Percentiles rank a stretch among this genome's conserved stretches.
These are phyloP conservation scores for Solanum lycopersicoides DNA, from an alignment of 257 asterid species.

Conservation along the genomic window DNA sequence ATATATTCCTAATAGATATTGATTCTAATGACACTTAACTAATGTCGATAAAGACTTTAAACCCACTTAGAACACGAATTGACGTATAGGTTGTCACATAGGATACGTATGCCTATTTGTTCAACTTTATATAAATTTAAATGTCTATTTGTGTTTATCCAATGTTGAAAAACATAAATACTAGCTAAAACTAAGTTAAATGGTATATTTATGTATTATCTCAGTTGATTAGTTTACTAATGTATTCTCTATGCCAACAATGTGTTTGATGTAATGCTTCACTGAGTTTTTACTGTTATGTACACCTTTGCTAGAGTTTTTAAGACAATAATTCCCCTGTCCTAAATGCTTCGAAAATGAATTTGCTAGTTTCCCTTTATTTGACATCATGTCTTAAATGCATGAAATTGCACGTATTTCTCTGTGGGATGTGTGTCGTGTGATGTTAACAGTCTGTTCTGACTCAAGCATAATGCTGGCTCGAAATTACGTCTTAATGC, in stretches of 20 bases:
- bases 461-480: background rate
- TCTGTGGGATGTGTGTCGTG: background rate
- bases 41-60: no score
- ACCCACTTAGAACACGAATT: no score
- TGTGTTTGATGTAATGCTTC: background rate
- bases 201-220: no score
- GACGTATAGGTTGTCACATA: no score
- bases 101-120: no score
- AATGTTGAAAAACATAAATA: no score
- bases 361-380: background rate
- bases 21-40: no score
- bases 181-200: no score
- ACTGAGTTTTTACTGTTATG: background rate
- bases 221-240: no score
- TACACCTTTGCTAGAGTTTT: background rate
- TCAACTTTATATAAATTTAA: no score
- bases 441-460: background rate
- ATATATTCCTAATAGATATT: no score
- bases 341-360: background rate
- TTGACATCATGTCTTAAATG: background rate
- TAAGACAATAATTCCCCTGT: background rate
- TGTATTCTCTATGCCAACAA: background rate
- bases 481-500: background rate
- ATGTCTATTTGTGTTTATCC: accelerated
- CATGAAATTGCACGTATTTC: background rate